Percentiles rank a stretch among this genome's conserved stretches.
Conservation (phyloP, 495 filamentous ascomycete species). For the Penicillium roqueforti region DNA sequence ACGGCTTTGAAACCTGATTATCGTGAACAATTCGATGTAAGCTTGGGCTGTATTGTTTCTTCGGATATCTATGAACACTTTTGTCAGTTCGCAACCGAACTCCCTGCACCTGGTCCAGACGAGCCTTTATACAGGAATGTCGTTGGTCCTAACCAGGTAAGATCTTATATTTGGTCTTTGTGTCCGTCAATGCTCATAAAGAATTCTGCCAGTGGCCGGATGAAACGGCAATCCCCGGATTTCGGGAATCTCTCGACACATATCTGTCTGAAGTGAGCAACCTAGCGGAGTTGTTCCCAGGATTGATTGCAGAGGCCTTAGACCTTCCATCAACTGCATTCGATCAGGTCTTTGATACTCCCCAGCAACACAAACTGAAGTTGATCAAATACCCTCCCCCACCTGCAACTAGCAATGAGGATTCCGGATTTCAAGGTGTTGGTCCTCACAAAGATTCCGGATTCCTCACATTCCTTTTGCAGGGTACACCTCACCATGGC, state of each 20-base stretch:
- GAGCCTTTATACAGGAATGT: conserved; percentile 78
- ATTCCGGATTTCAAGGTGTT: conserved; percentile 55
- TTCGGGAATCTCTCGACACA: conserved; percentile 61
- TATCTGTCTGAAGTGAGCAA: conserved; percentile 73
- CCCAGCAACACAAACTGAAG: conserved; percentile 87
- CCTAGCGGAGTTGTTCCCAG: conserved; percentile 72
- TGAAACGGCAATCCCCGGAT: conserved; percentile 59
- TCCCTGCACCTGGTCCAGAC: conserved; percentile 56
- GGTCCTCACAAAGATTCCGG: conserved; percentile 94
- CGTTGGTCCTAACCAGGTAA: conserved; percentile 65
- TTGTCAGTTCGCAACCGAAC: conserved; percentile 52
- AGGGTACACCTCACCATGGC: conserved; percentile 72
- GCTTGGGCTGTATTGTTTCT: conserved; percentile 27
- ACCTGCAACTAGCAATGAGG: conserved; percentile 22
- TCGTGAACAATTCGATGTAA: conserved; percentile 88
- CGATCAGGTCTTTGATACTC: conserved; percentile 64
- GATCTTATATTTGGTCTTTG: background rate
- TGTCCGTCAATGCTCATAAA: background rate
- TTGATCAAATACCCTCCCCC: conserved; percentile 80
- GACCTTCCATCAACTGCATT: conserved; percentile 70
- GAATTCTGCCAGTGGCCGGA: conserved; percentile 66
- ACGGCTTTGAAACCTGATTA: conserved; percentile 43
- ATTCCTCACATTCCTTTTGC: conserved; percentile 81
- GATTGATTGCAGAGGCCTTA: conserved; percentile 82
- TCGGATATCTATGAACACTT: background rate